Evolutionary conservation across 2,329 filamentous ascomycete genomes (phyloP).

Genomic region (Trichophyton mentagrophytes): DNA sequence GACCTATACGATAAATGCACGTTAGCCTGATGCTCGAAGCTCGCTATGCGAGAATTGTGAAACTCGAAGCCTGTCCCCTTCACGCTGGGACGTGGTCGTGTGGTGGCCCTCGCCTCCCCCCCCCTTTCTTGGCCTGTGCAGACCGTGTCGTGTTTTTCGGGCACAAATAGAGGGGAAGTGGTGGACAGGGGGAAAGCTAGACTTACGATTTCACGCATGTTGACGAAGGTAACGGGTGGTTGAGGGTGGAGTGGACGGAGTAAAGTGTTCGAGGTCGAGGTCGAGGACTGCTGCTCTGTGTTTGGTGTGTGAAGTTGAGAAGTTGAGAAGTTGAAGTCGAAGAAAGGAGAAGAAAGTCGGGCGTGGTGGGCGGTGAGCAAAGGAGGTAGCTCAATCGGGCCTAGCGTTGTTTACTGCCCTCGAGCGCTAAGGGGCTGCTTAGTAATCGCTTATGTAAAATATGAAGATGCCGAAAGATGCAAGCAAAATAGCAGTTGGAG

Average conservation of each 20-base stretch:
- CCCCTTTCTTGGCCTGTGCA: constrained; percentile 14
- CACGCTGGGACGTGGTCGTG: constrained; percentile 3
- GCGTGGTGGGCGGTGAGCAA: constrained; percentile 22
- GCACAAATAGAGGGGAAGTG: constrained; percentile 5
- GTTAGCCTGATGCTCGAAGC: constrained; percentile 5
- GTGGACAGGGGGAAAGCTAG: constrained; percentile 22
- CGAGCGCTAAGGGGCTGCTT: not conserved
- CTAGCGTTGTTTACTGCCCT: not conserved
- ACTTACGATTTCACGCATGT: constrained; percentile 65
- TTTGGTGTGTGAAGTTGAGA: constrained; percentile 13
- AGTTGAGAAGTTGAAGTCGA: not conserved
- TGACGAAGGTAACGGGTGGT: constrained; percentile 26
- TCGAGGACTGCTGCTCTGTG: constrained; percentile 8
- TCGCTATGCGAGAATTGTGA: not conserved
- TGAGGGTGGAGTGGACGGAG: constrained; percentile 9
- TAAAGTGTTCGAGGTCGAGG: constrained; percentile 4
- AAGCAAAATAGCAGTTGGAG: not conserved
- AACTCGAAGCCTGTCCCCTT: not conserved
- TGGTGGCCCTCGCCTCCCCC: not conserved
- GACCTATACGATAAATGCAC: constrained; percentile 51
- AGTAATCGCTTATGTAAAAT: not conserved
- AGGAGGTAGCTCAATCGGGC: constrained; percentile 4
- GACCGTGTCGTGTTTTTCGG: constrained; percentile 5
- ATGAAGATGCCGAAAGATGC: not conserved
- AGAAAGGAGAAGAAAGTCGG: constrained; percentile 14